Evolutionary conservation across 2,329 filamentous ascomycete species (phyloP).

Genomic region (Phoma sp.): DNA sequence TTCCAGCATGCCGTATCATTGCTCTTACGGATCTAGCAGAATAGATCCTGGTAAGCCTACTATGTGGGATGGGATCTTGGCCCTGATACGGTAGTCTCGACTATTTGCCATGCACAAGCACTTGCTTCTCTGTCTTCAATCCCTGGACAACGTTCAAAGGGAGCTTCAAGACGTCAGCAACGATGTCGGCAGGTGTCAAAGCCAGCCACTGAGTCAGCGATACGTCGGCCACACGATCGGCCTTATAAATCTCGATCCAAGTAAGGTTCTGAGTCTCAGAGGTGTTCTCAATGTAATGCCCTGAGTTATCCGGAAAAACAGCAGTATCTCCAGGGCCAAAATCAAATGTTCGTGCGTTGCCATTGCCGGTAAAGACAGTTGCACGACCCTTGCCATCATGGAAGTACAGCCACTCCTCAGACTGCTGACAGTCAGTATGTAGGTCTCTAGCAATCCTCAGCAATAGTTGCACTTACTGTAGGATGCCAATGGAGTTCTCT

Average conservation of each 20-base stretch:
- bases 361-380: slow-evolving; percentile 68
- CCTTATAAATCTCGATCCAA: slow-evolving; percentile 74
- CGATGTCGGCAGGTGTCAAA: slow-evolving; percentile 67
- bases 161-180: slow-evolving; percentile 65
- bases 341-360: slow-evolving; percentile 69
- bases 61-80: background rate
- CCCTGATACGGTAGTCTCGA: background rate
- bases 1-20: too few species aligned
- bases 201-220: slow-evolving; percentile 72
- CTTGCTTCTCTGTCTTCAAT: slow-evolving; percentile 69
- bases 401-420: slow-evolving; percentile 75
- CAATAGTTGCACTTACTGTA: slow-evolving; percentile 66
- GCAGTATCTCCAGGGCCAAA: slow-evolving; percentile 71
- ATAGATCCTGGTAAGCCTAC: too few species aligned
- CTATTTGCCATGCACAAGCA: slow-evolving; percentile 50
- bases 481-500: slow-evolving; percentile 75
- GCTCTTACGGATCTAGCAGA: too few species aligned
- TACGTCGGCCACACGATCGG: slow-evolving; percentile 70
- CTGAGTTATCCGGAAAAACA: slow-evolving; percentile 69
- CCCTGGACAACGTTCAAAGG: slow-evolving; percentile 61
- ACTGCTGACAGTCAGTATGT: slow-evolving; percentile 1
- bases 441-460: too few species aligned
- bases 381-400: slow-evolving; percentile 66
- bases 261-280: slow-evolving; percentile 67
- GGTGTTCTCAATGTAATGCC: slow-evolving; percentile 74